Percentiles rank a stretch among this genome's conserved stretches.
Evolutionary conservation across 441 rosid genomes (phyloP).

Genomic region (Pelargonium cotyledonis): DNA sequence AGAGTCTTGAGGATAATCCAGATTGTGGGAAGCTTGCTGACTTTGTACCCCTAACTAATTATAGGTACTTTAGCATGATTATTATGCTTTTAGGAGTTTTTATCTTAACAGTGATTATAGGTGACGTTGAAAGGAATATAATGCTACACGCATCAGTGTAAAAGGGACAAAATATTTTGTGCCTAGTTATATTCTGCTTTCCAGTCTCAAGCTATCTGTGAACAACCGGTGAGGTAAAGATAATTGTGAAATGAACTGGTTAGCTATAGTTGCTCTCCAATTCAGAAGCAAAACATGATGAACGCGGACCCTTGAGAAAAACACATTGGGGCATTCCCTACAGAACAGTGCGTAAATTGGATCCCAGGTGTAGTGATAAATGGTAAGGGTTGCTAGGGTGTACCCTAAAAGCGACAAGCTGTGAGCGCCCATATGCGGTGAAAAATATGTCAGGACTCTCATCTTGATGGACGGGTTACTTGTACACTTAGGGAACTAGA

Average conservation of each 20-base stretch:
- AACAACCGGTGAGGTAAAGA: background rate
- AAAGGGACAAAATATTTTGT: background rate
- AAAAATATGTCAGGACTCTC: too few relatives aligned
- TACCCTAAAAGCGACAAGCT: too few relatives aligned
- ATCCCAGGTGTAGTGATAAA: too few relatives aligned
- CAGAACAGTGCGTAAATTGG: too few relatives aligned
- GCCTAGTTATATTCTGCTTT: background rate
- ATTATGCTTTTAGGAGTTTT: background rate
- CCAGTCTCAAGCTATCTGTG: background rate
- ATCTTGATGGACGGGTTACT: too few relatives aligned
- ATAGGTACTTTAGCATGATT: constrained; percentile 36
- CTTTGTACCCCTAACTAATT: constrained; percentile 74
- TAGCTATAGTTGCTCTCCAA: background rate
- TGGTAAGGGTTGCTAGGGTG: too few relatives aligned
- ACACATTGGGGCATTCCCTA: too few relatives aligned
- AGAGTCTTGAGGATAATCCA: constrained; percentile 72
- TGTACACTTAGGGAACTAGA: too few relatives aligned
- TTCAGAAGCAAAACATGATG: background rate
- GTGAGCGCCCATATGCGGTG: too few relatives aligned
- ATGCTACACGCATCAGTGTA: background rate
- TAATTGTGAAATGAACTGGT: background rate
- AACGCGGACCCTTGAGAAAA: too few relatives aligned
- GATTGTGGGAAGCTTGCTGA: constrained; percentile 72
- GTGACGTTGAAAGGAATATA: background rate
- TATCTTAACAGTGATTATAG: background rate